phyloP scores from a whole-genome alignment of 768 basidiomycete genomes.

The Auricularia auricula-judae region DNA sequence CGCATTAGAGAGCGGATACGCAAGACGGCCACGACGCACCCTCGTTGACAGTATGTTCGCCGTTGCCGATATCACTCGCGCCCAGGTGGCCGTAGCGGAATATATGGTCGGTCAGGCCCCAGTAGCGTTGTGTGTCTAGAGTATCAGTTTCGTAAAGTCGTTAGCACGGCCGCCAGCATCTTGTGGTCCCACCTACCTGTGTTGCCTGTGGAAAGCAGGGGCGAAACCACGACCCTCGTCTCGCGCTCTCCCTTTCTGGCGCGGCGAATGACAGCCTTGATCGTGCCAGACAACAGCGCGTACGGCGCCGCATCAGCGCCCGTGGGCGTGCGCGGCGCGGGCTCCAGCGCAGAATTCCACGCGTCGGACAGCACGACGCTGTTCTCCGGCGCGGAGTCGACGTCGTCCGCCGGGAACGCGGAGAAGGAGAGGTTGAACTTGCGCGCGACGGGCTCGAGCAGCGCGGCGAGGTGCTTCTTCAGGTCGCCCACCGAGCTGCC shows the following conservation, averaged over 20 bases:
- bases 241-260: no score
- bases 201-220: constrained; percentile 27
- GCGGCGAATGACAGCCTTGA: constrained; percentile 12
- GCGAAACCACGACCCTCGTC: constrained; percentile 19
- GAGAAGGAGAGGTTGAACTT: constrained; percentile 47
- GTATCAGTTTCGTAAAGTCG: no score
- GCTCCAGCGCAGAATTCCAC: constrained; percentile 42
- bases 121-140: constrained; percentile 45
- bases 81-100: constrained; percentile 48
- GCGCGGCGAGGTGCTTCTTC: constrained; percentile 31
- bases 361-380: constrained; percentile 39
- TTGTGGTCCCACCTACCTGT: constrained; percentile 15
- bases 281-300: constrained; percentile 47
- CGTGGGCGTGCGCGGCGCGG: constrained; percentile 52
- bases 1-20: neutral
- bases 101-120: constrained; percentile 47
- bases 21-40: constrained; percentile 22
- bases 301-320: constrained; percentile 30
- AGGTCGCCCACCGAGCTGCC: constrained; percentile 32
- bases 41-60: constrained; percentile 67
- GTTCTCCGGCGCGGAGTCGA: constrained; percentile 28
- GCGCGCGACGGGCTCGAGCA: constrained; percentile 32
- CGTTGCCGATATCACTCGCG: constrained; percentile 24
- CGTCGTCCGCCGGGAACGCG: constrained; percentile 34
- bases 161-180: no score